phyloP scores from a whole-genome alignment of 1,284 basidiomycete species.

The Boletus sp. region DNA sequence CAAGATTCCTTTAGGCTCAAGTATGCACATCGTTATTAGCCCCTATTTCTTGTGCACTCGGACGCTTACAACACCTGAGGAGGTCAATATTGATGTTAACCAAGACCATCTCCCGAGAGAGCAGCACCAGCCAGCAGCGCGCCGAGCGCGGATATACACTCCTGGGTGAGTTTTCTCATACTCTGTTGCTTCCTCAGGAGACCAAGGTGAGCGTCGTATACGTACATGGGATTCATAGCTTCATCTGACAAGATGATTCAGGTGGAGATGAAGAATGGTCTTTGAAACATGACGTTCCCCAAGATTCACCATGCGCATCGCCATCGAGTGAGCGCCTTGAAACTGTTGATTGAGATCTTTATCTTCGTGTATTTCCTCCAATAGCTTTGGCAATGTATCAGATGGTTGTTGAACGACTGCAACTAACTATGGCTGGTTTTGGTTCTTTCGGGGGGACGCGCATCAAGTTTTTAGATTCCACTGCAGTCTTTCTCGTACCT shows the following conservation, averaged over 20 bases:
- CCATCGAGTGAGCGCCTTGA: slow-evolving; percentile 31
- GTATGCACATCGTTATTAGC: slow-evolving; percentile 19
- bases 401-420: neutral
- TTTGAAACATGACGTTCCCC: slow-evolving; percentile 50
- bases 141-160: slow-evolving; percentile 50
- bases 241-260: slow-evolving; percentile 12
- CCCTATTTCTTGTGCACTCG: neutral
- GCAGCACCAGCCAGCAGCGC: slow-evolving; percentile 35
- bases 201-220: slow-evolving; percentile 47
- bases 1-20: slow-evolving; percentile 31
- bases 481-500: slow-evolving; percentile 5
- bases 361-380: too few relatives aligned
- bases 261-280: slow-evolving; percentile 48
- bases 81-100: slow-evolving; percentile 48
- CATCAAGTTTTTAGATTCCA: neutral
- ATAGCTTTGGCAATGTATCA: slow-evolving; percentile 9
- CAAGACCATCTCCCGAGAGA: slow-evolving; percentile 50
- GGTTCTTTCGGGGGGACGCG: neutral
- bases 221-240: neutral
- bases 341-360: too few relatives aligned
- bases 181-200: slow-evolving; percentile 49
- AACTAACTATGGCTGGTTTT: neutral
- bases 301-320: slow-evolving; percentile 44
- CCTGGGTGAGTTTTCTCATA: slow-evolving; percentile 52
- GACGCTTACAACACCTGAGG: too few relatives aligned